These are phyloP conservation scores for Eremomyces bilateralis DNA, from an alignment of 495 filamentous ascomycete genomes.

Conservation along the genomic window DNA sequence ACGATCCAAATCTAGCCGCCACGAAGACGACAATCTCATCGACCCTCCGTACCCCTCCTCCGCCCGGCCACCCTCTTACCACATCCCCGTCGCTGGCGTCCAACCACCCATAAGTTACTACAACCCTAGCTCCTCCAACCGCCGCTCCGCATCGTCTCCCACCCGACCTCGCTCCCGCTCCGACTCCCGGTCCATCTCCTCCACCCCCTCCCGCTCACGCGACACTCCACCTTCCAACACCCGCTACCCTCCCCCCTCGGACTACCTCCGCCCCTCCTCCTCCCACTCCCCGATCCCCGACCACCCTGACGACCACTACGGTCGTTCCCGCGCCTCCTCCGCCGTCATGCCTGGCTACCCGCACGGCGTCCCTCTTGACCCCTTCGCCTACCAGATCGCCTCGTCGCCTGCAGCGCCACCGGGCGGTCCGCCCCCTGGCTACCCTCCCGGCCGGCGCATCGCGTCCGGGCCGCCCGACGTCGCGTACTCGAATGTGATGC, in stretches of 20 bases:
- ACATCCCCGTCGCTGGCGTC: no score
- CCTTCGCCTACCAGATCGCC: background rate
- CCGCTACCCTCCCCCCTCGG: background rate
- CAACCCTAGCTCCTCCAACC: no score
- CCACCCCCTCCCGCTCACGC: background rate
- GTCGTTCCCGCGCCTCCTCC: background rate
- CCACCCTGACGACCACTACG: background rate
- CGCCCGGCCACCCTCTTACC: background rate
- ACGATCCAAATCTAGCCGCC: background rate
- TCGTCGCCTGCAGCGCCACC: background rate
- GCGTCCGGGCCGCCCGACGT: background rate
- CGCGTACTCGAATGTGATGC: conserved; percentile 1
- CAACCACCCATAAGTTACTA: no score
- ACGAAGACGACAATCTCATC: background rate
- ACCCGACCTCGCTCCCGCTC: no score
- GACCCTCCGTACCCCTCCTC: background rate
- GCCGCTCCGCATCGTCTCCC: no score
- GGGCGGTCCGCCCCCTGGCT: background rate
- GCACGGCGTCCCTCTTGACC: background rate
- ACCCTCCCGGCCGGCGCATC: background rate
- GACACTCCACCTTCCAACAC: background rate
- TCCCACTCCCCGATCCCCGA: background rate
- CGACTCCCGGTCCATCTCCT: no score
- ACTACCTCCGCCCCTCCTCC: background rate
- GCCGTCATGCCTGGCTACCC: background rate